phyloP scores from a whole-genome alignment of 495 filamentous ascomycete species.

The Pseudotulostoma volvatum region DNA sequence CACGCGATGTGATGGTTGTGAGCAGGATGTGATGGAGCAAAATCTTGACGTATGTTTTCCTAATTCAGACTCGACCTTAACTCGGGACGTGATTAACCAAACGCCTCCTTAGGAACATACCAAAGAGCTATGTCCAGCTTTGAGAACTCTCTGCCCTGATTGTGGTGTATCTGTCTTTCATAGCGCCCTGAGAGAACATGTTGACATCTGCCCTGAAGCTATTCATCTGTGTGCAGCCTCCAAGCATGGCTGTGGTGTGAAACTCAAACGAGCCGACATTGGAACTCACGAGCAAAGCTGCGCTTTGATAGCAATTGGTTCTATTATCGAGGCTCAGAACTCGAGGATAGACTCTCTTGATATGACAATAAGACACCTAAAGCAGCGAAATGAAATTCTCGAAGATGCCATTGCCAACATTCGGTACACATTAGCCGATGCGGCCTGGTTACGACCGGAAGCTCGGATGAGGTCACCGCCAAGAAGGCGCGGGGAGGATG shows the following conservation, averaged over 20 bases:
- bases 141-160: constrained; percentile 33
- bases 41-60: constrained; percentile 36
- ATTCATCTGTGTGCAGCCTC: constrained; percentile 37
- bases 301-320: constrained; percentile 40
- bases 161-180: constrained; percentile 34
- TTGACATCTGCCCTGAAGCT: constrained; percentile 35
- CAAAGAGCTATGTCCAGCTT: constrained; percentile 31
- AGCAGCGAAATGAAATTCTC: constrained; percentile 41
- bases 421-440: constrained; percentile 24
- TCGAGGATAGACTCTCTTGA: constrained; percentile 39
- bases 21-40: constrained; percentile 35
- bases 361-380: constrained; percentile 36
- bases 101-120: constrained; percentile 26
- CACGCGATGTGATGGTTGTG: constrained; percentile 38
- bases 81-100: neutral
- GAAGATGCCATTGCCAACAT: constrained; percentile 38
- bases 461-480: neutral
- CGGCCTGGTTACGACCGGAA: constrained; percentile 12
- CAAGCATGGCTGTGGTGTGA: constrained; percentile 39
- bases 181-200: constrained; percentile 33
- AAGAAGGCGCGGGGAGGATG: neutral
- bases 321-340: constrained; percentile 41
- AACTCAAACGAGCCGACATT: constrained; percentile 33
- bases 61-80: neutral
- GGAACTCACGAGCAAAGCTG: constrained; percentile 37